phyloP scores from a whole-genome alignment of 2,329 filamentous ascomycete genomes.

The Aspergillus sp. region DNA sequence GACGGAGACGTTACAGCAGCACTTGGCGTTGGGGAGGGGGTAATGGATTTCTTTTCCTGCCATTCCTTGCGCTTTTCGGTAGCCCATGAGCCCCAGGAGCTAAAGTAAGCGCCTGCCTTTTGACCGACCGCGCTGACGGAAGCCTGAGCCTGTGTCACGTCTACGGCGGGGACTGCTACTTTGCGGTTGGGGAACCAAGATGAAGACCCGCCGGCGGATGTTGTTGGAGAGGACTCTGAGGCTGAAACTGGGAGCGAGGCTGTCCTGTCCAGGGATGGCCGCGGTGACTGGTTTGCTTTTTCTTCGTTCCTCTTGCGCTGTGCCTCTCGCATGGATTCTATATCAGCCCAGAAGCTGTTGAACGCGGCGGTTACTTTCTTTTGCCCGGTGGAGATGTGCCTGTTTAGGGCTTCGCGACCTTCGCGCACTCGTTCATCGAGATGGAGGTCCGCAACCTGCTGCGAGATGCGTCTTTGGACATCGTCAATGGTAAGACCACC shows the following conservation, averaged over 20 bases:
- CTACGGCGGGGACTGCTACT: constrained; percentile 44
- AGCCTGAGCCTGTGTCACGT: constrained; percentile 60
- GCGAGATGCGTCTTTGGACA: constrained; percentile 83
- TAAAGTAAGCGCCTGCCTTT: constrained; percentile 65
- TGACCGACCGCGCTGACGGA: constrained; percentile 58
- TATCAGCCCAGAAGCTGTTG: constrained; percentile 86
- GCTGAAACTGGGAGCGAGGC: constrained; percentile 32
- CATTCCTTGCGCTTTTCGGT: constrained; percentile 52
- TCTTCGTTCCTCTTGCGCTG: constrained; percentile 61
- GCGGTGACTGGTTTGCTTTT: constrained; percentile 34
- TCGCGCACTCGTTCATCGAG: constrained; percentile 87
- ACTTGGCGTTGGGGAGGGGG: constrained; percentile 31
- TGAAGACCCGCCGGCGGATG: constrained; percentile 25
- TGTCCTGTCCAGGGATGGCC: constrained; percentile 35
- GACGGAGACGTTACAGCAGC: constrained; percentile 23
- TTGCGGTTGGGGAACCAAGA: constrained; percentile 37
- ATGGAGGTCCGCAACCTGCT: constrained; percentile 92
- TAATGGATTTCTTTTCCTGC: constrained; percentile 44
- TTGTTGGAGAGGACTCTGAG: constrained; percentile 29
- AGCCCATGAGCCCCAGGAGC: constrained; percentile 67
- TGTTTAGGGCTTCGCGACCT: constrained; percentile 82
- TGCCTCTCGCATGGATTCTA: constrained; percentile 78
- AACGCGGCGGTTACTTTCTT: constrained; percentile 88
- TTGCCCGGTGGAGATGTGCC: constrained; percentile 83
- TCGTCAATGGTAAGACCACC: constrained; percentile 93